Evolutionary conservation across 1,284 basidiomycete species (phyloP).

Genomic region (Moesziomyces globuligerus): DNA sequence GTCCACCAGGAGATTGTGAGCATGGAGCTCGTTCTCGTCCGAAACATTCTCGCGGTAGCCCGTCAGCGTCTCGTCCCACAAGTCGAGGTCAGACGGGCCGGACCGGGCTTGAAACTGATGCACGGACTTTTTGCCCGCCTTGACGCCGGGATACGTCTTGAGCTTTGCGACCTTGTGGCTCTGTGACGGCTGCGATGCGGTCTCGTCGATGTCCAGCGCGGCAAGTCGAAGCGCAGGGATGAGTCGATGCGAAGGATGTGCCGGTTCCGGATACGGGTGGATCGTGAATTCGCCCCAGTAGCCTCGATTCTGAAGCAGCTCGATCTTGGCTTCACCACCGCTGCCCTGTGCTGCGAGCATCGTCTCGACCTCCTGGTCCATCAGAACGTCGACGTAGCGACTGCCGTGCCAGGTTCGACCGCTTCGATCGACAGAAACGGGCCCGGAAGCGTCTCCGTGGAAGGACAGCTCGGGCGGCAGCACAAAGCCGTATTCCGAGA

Average conservation of each 20-base stretch:
- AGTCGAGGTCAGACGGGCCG: constrained; percentile 9
- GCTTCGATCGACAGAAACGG: neutral
- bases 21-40: constrained; percentile 38
- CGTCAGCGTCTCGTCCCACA: constrained; percentile 49
- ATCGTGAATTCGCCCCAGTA: constrained; percentile 62
- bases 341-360: constrained; percentile 28
- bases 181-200: neutral
- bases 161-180: constrained; percentile 23
- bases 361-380: constrained; percentile 41
- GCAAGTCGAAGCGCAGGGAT: constrained; percentile 53
- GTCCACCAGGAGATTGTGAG: constrained; percentile 10
- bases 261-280: constrained; percentile 54
- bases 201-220: constrained; percentile 22
- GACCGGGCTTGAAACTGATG: no score
- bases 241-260: constrained; percentile 62
- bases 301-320: constrained; percentile 51
- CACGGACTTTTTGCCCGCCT: constrained; percentile 16
- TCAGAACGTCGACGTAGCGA: constrained; percentile 46
- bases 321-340: constrained; percentile 43
- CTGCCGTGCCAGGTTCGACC: constrained; percentile 39
- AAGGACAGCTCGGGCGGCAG: constrained; percentile 18
- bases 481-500: constrained; percentile 62
- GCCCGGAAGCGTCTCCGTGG: neutral
- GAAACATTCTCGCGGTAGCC: constrained; percentile 37
- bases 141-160: constrained; percentile 14